Evolutionary conservation across 148 eudicot genomes (phyloP), one percentile per base, ranked within the genome.

Genomic region (Drosera capensis): DNA sequence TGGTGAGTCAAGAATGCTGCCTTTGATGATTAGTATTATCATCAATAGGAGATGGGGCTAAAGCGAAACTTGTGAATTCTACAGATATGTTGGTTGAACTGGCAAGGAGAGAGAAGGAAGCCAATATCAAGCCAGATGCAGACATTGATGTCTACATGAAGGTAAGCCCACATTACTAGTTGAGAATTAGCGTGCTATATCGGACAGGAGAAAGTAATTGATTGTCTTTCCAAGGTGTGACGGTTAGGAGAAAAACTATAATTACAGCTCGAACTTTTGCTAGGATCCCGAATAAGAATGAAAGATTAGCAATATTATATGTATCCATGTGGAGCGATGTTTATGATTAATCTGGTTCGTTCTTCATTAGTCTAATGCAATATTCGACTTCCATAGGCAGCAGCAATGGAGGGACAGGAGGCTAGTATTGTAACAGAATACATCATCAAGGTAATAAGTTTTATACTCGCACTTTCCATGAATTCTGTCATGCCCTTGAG

Each of bases 361-460:
- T n/a, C n/a, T n/a, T n/a, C n/a, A n/a, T n/a, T n/a, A n/a, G n/a
- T n/a, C n/a, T n/a, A n/a, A n/a, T n/a, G n/a, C n/a, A n/a, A n/a
- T 48, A 5, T 20, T 34, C 3, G 11, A 19, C 52, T 47, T n/a
- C 6, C 49, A 48, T 61, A 87, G 94, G 94, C 94, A 17, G 71
- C 76, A 45, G 80, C 79, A 46, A 54, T 72, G 28, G 73, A 65
- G 62, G 93, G 83, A 25, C 87, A 82, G 50, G 86, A 87, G 45
- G 60, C 72, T 18, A 87, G 71, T 72, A 77, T 82, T 14, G 75
- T 74, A 0, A 82, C 80, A 48, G 83, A 87, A 35, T 87, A 82
- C 56, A 58, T 80, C 62, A 65, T 87, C 42, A 87, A 87, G 96
- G 94, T 70, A 49, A 43, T 3, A 37, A 39, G 31, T 44, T 28